Base-by-base conservation (phyloP, 768 basidiomycete genomes). In the Floccularia luteovirens region DNA sequence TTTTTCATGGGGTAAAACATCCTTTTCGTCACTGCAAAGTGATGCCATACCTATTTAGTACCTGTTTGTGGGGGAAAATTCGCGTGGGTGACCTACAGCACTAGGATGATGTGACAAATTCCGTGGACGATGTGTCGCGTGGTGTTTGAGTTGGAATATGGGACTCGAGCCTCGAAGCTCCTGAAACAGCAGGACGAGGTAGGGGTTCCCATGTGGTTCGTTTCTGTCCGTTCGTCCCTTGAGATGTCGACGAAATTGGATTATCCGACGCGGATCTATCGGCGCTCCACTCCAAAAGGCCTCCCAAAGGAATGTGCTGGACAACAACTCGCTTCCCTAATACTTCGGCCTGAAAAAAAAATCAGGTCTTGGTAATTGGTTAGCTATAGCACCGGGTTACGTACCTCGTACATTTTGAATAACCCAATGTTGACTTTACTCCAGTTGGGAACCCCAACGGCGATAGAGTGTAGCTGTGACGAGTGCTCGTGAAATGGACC, bases 401-500 rank as follows among this genome's bases (percentile, higher is more conserved):
- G 55, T 52, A 79, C 87, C 67, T 90, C 78, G 57, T 94, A 98
- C 94, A 99, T 97, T 64, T 94, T 96, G 58, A 90, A 77, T 41
- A 98, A 56, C 5, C 96, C 92, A 24, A 74, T 74, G 60, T 91
- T 87, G 25, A 91, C 90, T 61, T 97, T 99, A 33, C 64, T 67
- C 90, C 90, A 99, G 47, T 74, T 79, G n/a, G 80, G 79, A 13
- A 94, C 90, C n/a, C 84, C 82, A 1, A 74, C 72, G 5, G 91
- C 90, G 42, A 97, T 90, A 38, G 83, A 78, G 56, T 92, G 67
- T 30, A 98, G 63, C 48, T 96, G 84, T 3, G 93, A 90, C 1
- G 90, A 91, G 55, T 93, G 91, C 53, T 94, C 91, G 52, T 85
- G 77, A 63, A 92, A 94, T 1, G 92, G 91, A 1, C 92, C 91